phyloP scores from a whole-genome alignment of 192 early-diverging fungal genomes.

The Coemansia sp. region DNA sequence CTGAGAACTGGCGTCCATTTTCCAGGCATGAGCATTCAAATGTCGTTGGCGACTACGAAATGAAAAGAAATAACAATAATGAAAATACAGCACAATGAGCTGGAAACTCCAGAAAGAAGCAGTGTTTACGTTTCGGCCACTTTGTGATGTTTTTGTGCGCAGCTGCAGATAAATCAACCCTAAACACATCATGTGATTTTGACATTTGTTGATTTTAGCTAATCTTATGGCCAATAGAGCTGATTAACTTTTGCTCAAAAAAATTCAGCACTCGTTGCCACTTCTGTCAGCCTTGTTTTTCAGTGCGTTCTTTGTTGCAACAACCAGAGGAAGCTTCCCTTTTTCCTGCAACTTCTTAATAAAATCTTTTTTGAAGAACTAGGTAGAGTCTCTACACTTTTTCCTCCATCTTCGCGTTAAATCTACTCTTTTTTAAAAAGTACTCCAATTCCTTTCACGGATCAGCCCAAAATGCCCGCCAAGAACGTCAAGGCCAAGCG shows the following conservation, averaged over 20 bases:
- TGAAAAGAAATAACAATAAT: background rate
- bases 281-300: too few species aligned
- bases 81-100: background rate
- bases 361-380: constrained; percentile 29
- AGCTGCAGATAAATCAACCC: too few species aligned
- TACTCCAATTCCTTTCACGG: constrained; percentile 1
- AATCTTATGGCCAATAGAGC: background rate
- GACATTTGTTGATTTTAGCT: background rate
- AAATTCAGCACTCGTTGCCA: too few species aligned
- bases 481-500: constrained; percentile 60
- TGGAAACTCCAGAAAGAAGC: background rate
- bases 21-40: background rate
- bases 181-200: constrained; percentile 6
- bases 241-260: constrained; percentile 2
- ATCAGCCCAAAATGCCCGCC: constrained; percentile 37
- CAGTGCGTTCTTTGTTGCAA: background rate
- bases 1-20: constrained; percentile 3
- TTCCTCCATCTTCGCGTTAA: constrained; percentile 10
- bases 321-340: constrained; percentile 16
- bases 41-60: background rate
- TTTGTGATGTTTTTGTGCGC: too few species aligned
- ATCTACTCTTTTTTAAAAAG: constrained; percentile 1
- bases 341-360: constrained; percentile 48
- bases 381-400: constrained; percentile 43
- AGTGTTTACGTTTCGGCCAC: background rate